Evolutionary conservation across 768 basidiomycete genomes (phyloP).

Genomic region (Steccherinum ochraceum): DNA sequence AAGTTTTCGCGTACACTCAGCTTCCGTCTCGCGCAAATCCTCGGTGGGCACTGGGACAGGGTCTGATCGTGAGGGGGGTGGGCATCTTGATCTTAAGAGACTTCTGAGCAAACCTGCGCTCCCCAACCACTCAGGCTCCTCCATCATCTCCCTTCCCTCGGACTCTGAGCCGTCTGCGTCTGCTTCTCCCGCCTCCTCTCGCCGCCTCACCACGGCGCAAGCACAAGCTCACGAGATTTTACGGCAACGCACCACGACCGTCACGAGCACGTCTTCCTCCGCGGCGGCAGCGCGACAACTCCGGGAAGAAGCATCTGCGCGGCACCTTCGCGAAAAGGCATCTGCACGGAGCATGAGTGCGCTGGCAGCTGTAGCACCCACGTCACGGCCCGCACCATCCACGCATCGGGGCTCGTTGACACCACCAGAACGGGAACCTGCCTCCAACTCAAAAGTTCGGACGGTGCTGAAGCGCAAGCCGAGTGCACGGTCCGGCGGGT

Average conservation of each 20-base stretch:
- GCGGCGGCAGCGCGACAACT: not conserved
- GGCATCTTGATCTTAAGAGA: constrained; percentile 23
- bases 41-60: constrained; percentile 10
- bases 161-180: constrained; percentile 18
- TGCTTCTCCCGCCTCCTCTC: constrained; percentile 9
- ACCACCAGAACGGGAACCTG: not conserved
- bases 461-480: constrained; percentile 1
- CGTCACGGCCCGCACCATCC: no score
- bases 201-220: constrained; percentile 2
- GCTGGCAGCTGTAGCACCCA: not conserved
- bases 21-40: constrained; percentile 13
- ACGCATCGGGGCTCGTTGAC: not conserved
- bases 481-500: constrained; percentile 3
- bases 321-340: not conserved
- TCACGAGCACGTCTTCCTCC: not conserved
- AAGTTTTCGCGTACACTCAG: constrained; percentile 1
- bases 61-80: constrained; percentile 18
- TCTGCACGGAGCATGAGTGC: not conserved
- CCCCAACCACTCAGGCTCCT: constrained; percentile 16
- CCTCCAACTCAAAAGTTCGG: not conserved
- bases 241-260: not conserved
- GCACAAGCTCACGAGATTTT: not conserved
- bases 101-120: constrained; percentile 24
- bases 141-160: constrained; percentile 17
- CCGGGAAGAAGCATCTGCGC: not conserved